Percentiles rank a stretch among this genome's conserved stretches.
These are phyloP conservation scores for Cenococcum geophilum DNA, from an alignment of 495 filamentous ascomycete species.

Conservation along the genomic window DNA sequence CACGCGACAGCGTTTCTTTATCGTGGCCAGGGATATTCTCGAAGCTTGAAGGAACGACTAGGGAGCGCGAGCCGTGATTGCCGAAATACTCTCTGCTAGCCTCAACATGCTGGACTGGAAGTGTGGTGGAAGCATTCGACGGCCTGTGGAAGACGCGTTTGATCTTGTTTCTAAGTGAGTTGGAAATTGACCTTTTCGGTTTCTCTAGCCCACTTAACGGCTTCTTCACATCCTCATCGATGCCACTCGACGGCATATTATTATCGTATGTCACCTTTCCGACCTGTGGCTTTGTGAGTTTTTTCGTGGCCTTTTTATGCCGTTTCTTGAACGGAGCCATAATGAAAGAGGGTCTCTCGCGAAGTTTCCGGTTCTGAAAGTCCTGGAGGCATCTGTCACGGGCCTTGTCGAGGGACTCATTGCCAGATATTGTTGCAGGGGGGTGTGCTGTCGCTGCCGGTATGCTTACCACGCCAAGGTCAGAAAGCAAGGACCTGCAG, in stretches of 20 bases:
- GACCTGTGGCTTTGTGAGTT: neutral
- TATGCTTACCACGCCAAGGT: neutral
- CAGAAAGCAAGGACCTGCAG: neutral
- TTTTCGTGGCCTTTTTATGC: constrained; percentile 24
- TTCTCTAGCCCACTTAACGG: constrained; percentile 9
- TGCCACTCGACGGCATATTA: constrained; percentile 16
- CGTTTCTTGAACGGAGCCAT: constrained; percentile 35
- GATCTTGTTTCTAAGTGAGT: constrained; percentile 23
- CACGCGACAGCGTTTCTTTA: constrained; percentile 9
- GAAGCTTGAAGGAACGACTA: constrained; percentile 1
- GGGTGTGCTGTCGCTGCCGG: constrained; percentile 12
- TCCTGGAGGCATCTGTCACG: constrained; percentile 36
- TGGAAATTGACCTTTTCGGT: constrained; percentile 27
- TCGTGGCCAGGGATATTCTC: constrained; percentile 18
- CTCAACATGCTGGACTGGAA: constrained; percentile 28
- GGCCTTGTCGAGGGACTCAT: constrained; percentile 20
- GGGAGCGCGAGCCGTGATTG: neutral
- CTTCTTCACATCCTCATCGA: constrained; percentile 1
- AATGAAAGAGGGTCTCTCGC: constrained; percentile 35
- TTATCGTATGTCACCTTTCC: constrained; percentile 18
- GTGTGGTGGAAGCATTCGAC: constrained; percentile 14
- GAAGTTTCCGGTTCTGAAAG: constrained; percentile 33
- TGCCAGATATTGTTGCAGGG: constrained; percentile 8
- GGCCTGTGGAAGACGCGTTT: constrained; percentile 25
- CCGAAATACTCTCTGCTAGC: constrained; percentile 27